These are phyloP conservation scores for Fusarium albidum DNA, from an alignment of 2,329 filamentous ascomycete species.

Conservation along the genomic window DNA sequence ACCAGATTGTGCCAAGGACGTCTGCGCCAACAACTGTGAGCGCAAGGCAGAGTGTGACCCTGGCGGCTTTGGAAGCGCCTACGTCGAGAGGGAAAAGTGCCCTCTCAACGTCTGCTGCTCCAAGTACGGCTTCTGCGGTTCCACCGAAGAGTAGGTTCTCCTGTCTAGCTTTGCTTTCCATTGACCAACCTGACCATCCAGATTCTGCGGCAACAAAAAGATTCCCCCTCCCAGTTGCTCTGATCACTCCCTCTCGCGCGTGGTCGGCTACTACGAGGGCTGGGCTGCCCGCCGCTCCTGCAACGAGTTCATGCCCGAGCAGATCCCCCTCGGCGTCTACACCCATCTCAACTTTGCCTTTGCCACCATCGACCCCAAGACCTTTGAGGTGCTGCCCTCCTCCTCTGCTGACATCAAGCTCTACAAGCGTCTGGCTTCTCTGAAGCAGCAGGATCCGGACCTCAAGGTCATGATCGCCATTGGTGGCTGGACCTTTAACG, in stretches of 20 bases:
- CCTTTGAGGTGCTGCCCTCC: not conserved
- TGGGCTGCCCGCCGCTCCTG: constrained; percentile 7
- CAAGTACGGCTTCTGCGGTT: constrained; percentile 13
- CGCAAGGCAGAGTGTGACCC: constrained; percentile 43
- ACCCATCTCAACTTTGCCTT: constrained; percentile 22
- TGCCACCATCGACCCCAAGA: constrained; percentile 8
- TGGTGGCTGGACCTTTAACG: constrained; percentile 52
- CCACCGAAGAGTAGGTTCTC: not conserved
- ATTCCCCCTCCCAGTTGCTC: constrained; percentile 1
- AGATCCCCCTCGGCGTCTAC: constrained; percentile 8
- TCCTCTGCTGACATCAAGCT: not conserved
- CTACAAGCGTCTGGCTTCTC: not conserved
- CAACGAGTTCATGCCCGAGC: constrained; percentile 3
- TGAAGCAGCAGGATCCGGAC: constrained; percentile 41
- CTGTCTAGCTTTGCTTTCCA: too few species aligned
- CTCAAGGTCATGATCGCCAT: constrained; percentile 50
- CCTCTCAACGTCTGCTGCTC: constrained; percentile 20
- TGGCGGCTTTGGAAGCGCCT: constrained; percentile 41
- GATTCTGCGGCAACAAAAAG: constrained; percentile 13
- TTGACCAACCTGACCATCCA: not conserved
- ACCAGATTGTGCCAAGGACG: constrained; percentile 15
- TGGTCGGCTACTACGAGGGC: constrained; percentile 20
- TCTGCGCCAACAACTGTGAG: constrained; percentile 35
- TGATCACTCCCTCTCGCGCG: not conserved
- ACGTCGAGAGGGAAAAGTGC: constrained; percentile 26